Conservation (phyloP, 2,329 filamentous ascomycete species). For the Fusarium verrucosum region DNA sequence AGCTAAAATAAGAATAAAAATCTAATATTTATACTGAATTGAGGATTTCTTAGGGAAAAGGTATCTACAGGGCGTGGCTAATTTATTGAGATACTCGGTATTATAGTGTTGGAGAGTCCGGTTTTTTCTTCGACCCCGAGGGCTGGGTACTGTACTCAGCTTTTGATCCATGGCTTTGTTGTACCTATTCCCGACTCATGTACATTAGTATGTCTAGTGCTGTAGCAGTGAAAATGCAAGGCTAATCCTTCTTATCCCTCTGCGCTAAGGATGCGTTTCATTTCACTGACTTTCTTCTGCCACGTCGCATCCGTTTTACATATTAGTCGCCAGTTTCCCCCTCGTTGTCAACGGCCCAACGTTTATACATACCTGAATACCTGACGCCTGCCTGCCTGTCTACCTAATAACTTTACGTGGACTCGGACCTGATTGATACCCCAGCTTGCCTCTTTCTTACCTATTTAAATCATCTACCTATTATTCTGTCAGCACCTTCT, state of each 20-base stretch:
- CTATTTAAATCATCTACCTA: not conserved
- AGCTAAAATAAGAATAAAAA: too few relatives aligned
- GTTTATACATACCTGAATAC: too few relatives aligned
- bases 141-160: too few relatives aligned
- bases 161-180: too few relatives aligned
- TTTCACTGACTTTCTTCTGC: conserved; percentile 7
- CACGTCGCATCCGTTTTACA: conserved; percentile 17
- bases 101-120: too few relatives aligned
- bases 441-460: not conserved
- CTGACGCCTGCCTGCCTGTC: too few relatives aligned
- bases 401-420: conserved; percentile 5
- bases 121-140: too few relatives aligned
- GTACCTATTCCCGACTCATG: not conserved
- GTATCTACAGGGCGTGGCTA: too few relatives aligned
- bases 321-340: conserved; percentile 12
- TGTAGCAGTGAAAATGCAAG: conserved; percentile 3
- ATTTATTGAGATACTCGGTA: too few relatives aligned
- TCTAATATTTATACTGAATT: too few relatives aligned
- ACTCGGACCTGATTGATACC: conserved; percentile 14
- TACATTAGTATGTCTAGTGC: too few relatives aligned
- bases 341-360: conserved; percentile 11
- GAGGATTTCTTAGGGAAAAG: too few relatives aligned
- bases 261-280: conserved; percentile 2
- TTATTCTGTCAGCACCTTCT: not conserved
- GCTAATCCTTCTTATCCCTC: conserved; percentile 8